These are phyloP conservation scores for Gossypium trilobum DNA, from an alignment of 441 rosid species.

Conservation along the genomic window DNA sequence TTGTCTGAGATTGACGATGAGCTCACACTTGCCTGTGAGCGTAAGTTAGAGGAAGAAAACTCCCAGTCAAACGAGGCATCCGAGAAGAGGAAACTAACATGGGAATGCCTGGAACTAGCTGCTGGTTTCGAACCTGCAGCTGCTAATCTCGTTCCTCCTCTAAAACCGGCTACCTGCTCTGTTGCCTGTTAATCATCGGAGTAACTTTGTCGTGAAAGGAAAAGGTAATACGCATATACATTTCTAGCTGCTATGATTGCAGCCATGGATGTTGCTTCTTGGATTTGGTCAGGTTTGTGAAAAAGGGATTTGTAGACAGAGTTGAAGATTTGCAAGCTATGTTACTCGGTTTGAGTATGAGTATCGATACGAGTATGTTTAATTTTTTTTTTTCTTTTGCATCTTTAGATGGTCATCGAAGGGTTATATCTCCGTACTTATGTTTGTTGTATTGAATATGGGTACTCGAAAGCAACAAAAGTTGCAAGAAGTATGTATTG, in stretches of 20 bases:
- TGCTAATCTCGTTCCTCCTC: constrained; percentile 23
- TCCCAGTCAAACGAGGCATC: constrained; percentile 26
- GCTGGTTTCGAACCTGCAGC: constrained; percentile 31
- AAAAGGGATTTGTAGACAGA: background rate
- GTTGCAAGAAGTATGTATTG: constrained; percentile 1
- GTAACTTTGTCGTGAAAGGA: background rate
- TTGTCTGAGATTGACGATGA: constrained; percentile 68
- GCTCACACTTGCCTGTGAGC: constrained; percentile 38
- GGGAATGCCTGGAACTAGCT: constrained; percentile 58
- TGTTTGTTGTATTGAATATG: background rate
- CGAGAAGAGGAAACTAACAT: constrained; percentile 48
- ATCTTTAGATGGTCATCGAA: background rate
- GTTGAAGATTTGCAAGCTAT: background rate
- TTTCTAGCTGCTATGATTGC: constrained; percentile 15
- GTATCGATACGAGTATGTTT: background rate
- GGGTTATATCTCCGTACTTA: background rate
- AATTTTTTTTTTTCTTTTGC: background rate
- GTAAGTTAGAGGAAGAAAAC: constrained; percentile 49
- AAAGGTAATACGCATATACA: background rate
- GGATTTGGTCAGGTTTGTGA: constrained; percentile 17
- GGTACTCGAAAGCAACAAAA: background rate
- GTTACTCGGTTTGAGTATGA: background rate
- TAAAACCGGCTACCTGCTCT: constrained; percentile 31
- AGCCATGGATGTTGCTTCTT: constrained; percentile 14
- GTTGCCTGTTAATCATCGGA: constrained; percentile 37